Conservation (phyloP, 2,329 filamentous ascomycete genomes). For the Thielaviopsis punctulata region DNA sequence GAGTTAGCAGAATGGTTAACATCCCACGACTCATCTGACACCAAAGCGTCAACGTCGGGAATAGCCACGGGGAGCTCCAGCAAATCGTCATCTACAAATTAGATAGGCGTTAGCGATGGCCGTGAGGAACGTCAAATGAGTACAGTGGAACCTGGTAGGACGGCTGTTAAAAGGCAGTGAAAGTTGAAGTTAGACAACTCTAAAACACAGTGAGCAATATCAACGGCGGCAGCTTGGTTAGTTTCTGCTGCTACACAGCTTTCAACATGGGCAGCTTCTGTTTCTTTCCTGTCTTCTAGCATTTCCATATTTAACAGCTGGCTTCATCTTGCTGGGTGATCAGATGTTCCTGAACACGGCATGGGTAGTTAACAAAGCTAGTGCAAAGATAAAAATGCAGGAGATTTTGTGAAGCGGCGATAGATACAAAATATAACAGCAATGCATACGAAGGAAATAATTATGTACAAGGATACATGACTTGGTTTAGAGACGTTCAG, state of each 20-base stretch:
- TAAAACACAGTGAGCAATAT: neutral
- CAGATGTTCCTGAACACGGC: neutral
- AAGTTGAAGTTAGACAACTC: neutral
- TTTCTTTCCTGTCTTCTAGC: neutral
- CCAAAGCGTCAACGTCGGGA: slow-evolving; percentile 49
- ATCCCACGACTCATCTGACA: slow-evolving; percentile 36
- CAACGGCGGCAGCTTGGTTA: neutral
- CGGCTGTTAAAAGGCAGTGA: neutral
- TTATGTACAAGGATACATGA: slow-evolving; percentile 11
- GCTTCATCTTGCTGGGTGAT: neutral
- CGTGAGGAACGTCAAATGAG: slow-evolving; percentile 13
- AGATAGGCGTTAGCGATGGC: slow-evolving; percentile 27
- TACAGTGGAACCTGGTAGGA: neutral
- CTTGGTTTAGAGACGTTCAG: slow-evolving; percentile 1
- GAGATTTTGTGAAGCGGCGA: slow-evolving; percentile 1
- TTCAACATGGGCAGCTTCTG: neutral
- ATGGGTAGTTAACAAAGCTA: neutral
- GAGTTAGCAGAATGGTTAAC: neutral
- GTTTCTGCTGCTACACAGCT: neutral
- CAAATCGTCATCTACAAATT: slow-evolving; percentile 42
- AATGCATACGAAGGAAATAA: slow-evolving; percentile 1
- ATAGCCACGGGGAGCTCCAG: slow-evolving; percentile 42
- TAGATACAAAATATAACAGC: slow-evolving; percentile 3
- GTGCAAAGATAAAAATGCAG: slow-evolving; percentile 15
- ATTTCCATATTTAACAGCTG: neutral